Evolutionary conservation across 2,329 filamentous ascomycete genomes (phyloP).

Genomic region (Xylaria sp.): DNA sequence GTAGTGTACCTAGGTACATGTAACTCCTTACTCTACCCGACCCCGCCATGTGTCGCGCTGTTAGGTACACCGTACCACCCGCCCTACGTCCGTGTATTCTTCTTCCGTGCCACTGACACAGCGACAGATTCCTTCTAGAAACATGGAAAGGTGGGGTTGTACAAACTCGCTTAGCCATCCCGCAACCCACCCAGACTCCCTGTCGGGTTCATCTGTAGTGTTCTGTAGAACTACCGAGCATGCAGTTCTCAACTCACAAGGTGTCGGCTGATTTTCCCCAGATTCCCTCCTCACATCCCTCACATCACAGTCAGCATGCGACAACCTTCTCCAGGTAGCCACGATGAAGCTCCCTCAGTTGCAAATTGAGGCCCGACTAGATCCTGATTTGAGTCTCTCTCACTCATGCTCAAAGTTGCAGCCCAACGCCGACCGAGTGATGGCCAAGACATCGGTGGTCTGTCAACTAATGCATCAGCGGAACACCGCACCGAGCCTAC

Average conservation of each 20-base stretch:
- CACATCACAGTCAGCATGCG: slow-evolving; percentile 10
- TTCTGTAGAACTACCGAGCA: slow-evolving; percentile 24
- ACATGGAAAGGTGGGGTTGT: slow-evolving; percentile 11
- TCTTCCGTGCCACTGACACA: background rate
- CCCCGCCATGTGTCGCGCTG: background rate
- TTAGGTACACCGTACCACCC: background rate
- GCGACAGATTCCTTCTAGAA: slow-evolving; percentile 35
- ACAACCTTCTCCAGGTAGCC: background rate
- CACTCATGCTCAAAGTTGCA: slow-evolving; percentile 23
- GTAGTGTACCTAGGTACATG: background rate
- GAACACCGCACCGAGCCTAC: slow-evolving; percentile 1
- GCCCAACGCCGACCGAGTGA: slow-evolving; percentile 30
- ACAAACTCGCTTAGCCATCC: background rate
- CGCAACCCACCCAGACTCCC: background rate
- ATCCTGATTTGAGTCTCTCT: background rate
- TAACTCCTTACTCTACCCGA: background rate
- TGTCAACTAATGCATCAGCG: slow-evolving; percentile 15
- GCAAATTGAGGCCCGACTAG: slow-evolving; percentile 28
- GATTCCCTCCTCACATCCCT: slow-evolving; percentile 17
- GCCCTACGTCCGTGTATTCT: too few relatives aligned
- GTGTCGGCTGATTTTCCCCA: slow-evolving; percentile 23
- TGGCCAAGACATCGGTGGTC: slow-evolving; percentile 9
- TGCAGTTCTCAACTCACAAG: slow-evolving; percentile 8
- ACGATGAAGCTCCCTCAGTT: slow-evolving; percentile 22
- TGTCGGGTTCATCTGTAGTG: background rate